Evolutionary conservation across 805 yeast species (phyloP), one percentile per base, ranked within the genome.

Genomic region (Saccharomycopsis amapae): DNA sequence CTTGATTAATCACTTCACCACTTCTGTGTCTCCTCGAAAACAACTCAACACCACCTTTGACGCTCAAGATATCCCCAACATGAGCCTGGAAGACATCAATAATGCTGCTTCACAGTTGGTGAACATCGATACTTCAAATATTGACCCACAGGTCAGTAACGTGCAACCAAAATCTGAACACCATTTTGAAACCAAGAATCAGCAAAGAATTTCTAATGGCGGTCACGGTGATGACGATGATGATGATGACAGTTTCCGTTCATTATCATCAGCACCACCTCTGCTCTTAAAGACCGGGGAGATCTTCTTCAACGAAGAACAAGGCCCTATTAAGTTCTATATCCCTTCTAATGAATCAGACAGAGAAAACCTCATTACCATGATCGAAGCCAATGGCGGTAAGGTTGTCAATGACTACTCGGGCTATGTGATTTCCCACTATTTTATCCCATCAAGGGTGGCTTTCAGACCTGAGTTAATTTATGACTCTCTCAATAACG

Each of bases 381-480:
- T 48, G 1, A 48, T 52, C 32, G 55, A 50, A n/a, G 39, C 35
- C 3, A 38, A 54, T 40, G 56, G 56, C 7, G 56, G 56, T 19
- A 48, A 43, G 23, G 48, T 50, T 9, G 35, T 36, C 13, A 40
- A 35, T 19, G 50, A 37, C 10, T 19, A 31, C 13, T 9, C 42
- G 2, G 45, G 45, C 13, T 42, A 44, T 30, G 25, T 45, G 3
- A 46, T 54, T 34, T 26, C 50, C 6, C 42, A 48, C 6, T 22
- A 28, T 5, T 36, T 26, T 25, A 19, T 25, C 9, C 40, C 30
- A 17, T 17, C 39, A 5, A 20, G 44, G 13, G 5, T 10, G 3
- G 10, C 23, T 34, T 25, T 46, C 24, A 49, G 31, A 30, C 53
- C 55, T 2, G 44, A 42, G 3, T 51, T 42, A 26, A 46, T 54